Conservation (phyloP, 1,139 yeast species). For the Yamadazyma songkhlaensis region DNA sequence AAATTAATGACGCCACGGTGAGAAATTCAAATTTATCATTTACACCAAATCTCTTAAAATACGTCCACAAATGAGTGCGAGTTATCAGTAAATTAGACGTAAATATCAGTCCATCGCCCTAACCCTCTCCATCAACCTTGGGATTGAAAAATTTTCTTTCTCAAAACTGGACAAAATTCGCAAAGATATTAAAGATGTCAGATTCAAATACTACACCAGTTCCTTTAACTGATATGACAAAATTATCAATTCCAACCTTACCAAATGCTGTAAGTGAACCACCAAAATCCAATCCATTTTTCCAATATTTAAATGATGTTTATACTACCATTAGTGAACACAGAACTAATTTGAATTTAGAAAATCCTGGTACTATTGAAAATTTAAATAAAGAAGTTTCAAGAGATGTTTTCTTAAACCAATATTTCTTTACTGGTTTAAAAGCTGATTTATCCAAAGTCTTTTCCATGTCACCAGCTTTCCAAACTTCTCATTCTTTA, state of each 20-base stretch:
- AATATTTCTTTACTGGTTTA: conserved; percentile 91
- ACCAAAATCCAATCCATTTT: conserved; percentile 73
- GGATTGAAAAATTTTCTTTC: no score
- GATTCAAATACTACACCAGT: conserved; percentile 23
- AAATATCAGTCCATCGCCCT: no score
- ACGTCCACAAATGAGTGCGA: no score
- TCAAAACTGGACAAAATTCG: no score
- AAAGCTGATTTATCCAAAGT: conserved; percentile 96
- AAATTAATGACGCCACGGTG: no score
- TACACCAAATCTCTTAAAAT: no score
- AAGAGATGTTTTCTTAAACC: conserved; percentile 87
- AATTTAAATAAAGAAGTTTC: conserved; percentile 90
- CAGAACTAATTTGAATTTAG: conserved; percentile 75
- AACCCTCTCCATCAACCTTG: no score
- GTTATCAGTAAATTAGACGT: no score
- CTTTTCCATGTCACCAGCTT: conserved; percentile 86
- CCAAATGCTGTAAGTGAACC: conserved; percentile 54
- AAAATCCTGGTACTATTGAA: conserved; percentile 94
- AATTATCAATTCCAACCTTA: conserved; percentile 52
- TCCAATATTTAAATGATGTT: conserved; percentile 75
- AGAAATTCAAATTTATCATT: no score
- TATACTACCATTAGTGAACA: conserved; percentile 72
- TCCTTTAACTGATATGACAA: conserved; percentile 52
- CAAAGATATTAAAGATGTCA: conserved; percentile 12
- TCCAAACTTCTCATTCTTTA: conserved; percentile 96